Conservation (phyloP, 1,139 yeast species). For the Taphrina flavorubra region DNA sequence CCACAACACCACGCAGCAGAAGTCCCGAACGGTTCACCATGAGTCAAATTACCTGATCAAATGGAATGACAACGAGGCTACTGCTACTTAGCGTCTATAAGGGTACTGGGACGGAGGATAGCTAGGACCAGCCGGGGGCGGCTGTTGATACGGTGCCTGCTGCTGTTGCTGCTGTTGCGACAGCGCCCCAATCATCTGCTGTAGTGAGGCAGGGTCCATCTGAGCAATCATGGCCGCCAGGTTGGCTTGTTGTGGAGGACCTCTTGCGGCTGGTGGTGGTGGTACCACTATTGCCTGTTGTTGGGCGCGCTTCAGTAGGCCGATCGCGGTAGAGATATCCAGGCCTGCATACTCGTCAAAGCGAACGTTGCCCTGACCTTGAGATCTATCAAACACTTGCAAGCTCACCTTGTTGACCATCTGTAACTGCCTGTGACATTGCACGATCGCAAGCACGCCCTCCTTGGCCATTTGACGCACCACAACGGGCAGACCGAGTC, state of each 20-base stretch:
- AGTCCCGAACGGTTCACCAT: conserved; percentile 21
- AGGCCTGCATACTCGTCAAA: conserved; percentile 77
- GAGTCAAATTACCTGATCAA: background rate
- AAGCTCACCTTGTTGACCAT: conserved; percentile 61
- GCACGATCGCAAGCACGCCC: conserved; percentile 74
- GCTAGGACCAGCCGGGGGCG: conserved; percentile 7
- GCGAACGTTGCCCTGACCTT: conserved; percentile 70
- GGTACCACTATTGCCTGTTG: conserved; percentile 41
- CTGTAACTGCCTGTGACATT: conserved; percentile 60
- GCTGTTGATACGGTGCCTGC: conserved; percentile 29
- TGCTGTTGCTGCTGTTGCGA: conserved; percentile 48
- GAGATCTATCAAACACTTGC: conserved; percentile 71
- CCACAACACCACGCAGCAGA: conserved; percentile 20
- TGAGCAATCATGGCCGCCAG: conserved; percentile 47
- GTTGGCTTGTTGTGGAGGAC: conserved; percentile 45
- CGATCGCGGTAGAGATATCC: conserved; percentile 68
- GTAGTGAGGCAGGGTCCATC: conserved; percentile 51
- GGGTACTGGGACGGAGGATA: conserved; percentile 19
- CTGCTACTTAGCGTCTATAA: background rate
- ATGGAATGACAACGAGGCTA: too few relatives aligned
- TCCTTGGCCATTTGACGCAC: conserved; percentile 81
- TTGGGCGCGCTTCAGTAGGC: conserved; percentile 53
- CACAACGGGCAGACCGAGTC: conserved; percentile 61
- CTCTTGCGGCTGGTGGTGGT: conserved; percentile 19
- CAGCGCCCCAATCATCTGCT: conserved; percentile 49